Conservation (phyloP, 345 rosid genomes). For the Citrus sp. region DNA sequence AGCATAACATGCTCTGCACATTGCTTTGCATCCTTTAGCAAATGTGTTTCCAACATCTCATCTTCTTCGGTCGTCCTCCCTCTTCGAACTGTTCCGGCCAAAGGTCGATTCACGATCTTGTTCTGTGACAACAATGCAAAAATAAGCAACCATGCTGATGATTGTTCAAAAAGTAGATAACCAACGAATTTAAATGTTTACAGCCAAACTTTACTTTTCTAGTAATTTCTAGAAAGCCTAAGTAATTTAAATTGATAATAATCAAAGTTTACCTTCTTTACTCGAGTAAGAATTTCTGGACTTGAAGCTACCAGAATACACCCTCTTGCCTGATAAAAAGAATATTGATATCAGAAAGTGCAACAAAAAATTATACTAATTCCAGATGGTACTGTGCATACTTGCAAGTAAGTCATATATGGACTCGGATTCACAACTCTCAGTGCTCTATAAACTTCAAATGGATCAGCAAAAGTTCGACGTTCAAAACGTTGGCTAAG, state of each 20-base stretch:
- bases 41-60: conserved; percentile 41
- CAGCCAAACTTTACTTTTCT: background rate
- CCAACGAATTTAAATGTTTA: background rate
- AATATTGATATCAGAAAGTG: background rate
- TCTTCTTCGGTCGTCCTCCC: conserved; percentile 70
- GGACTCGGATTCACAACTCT: conserved; percentile 94
- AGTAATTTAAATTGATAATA: background rate
- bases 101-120: conserved; percentile 77
- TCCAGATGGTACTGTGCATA: conserved; percentile 18
- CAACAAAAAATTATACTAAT: background rate
- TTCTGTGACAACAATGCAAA: conserved; percentile 37
- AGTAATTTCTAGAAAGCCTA: background rate
- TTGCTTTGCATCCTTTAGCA: conserved; percentile 70
- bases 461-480: conserved; percentile 84
- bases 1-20: conserved; percentile 90
- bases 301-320: conserved; percentile 88
- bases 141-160: background rate
- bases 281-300: conserved; percentile 89
- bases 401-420: conserved; percentile 87
- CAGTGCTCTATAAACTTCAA: conserved; percentile 84
- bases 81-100: conserved; percentile 83
- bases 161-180: background rate
- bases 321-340: conserved; percentile 63
- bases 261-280: conserved; percentile 54
- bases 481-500: conserved; percentile 89